phyloP scores from a whole-genome alignment of 495 filamentous ascomycete genomes.

The Penicillium roqueforti region DNA sequence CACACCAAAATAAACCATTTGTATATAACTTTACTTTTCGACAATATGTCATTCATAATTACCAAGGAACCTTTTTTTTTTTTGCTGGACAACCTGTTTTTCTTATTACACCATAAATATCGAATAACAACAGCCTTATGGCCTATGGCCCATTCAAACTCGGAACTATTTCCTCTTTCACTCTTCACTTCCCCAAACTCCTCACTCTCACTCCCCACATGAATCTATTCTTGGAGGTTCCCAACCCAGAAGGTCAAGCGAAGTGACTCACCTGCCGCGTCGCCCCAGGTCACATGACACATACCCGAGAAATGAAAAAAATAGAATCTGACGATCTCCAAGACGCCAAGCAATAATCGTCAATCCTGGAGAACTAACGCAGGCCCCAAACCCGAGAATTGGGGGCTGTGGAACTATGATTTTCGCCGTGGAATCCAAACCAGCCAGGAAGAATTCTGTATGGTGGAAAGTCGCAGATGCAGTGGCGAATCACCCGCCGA shows the following conservation, averaged over 20 bases:
- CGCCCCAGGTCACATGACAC: conserved; percentile 8
- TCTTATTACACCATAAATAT: not conserved
- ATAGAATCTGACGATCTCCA: not conserved
- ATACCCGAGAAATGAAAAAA: not conserved
- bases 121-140: not conserved
- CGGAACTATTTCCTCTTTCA: not conserved
- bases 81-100: conserved; percentile 16
- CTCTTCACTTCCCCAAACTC: not conserved
- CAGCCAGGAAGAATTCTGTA: not conserved
- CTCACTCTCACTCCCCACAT: conserved; percentile 1
- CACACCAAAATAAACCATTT: conserved; percentile 13
- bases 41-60: conserved; percentile 4
- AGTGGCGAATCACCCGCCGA: conserved; percentile 12
- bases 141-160: not conserved
- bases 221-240: conserved; percentile 3
- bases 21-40: conserved; percentile 20
- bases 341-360: not conserved
- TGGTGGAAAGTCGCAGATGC: not conserved
- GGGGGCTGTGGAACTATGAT: conserved; percentile 3
- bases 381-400: not conserved
- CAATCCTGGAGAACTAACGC: conserved; percentile 7
- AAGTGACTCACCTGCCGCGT: conserved; percentile 14
- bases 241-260: conserved; percentile 6
- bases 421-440: not conserved
- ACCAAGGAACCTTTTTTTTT: conserved; percentile 1